Base-by-base conservation (phyloP, 1,284 basidiomycete genomes). In the Phylloboletellus chloephorus region DNA sequence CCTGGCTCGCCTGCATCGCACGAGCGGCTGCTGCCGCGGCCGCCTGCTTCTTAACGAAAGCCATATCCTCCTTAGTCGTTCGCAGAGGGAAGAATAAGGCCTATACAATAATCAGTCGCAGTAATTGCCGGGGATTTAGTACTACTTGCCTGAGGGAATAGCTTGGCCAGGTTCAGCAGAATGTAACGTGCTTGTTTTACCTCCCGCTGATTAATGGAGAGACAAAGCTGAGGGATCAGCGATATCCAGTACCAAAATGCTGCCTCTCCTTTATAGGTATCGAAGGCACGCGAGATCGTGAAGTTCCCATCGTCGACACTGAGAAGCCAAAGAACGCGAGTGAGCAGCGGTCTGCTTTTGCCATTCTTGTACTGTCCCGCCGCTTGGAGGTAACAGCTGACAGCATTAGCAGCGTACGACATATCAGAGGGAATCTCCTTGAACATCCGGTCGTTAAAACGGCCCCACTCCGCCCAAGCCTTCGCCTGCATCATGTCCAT, bases 211-310 rank as follows among this genome's bases (percentile, higher is more conserved):
- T 88, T 88, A 19, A 98, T 74, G 3, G 93, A 92, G 37, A 89
- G 66, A 50, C 94, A 82, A n/a, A 99, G 75, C 59, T 99, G 96
- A 11, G 96, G 96, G 37, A 98, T 94, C 43, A 98, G 75, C 1
- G 94, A 89, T 54, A 98, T 96, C 96, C 96, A 99, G 66, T 93
- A 97, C 96, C 96, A 99, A 52, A 89, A 88, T 9, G 93, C 93
- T 6, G 89, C 81, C 56, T 98, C 96, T 46, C 96, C 96, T 63
- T 94, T 95, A 70, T 96, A 98, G 28, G 82, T 86, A 57, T 98
- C 95, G 57, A 98, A 98, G 1, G 92, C 89, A 47, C 85, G 82
- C 17, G 89, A 85, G 42, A 98, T 87, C 0, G 81, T 80, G 42
- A 77, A 68, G 20, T 72, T 71, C 17, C 67, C 72, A 54, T 99